A percentile compares a stretch with the other conserved stretches of the same genome.
These are phyloP conservation scores for Paramyrothecium roridum DNA, from an alignment of 2,329 filamentous ascomycete species.

Conservation along the genomic window DNA sequence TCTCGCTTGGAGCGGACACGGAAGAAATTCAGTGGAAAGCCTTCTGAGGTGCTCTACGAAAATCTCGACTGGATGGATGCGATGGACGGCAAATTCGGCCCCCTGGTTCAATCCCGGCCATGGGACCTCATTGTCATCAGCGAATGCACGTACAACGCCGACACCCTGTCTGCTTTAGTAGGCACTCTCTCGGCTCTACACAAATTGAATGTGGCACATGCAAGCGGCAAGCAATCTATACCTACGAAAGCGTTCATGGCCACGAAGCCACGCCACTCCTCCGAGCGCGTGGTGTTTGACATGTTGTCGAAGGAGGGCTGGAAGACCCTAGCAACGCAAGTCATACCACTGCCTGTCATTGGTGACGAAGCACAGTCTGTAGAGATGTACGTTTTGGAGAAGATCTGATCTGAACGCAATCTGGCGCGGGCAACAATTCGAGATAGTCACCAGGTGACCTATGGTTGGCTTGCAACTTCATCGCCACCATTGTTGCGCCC, in stretches of 20 bases:
- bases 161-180: conserved; percentile 51
- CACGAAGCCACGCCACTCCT: conserved; percentile 54
- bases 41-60: conserved; percentile 41
- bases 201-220: conserved; percentile 23
- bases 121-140: conserved; percentile 56
- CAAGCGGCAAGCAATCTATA: conserved; percentile 10
- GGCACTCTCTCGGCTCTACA: conserved; percentile 50
- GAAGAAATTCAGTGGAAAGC: conserved; percentile 10
- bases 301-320: conserved; percentile 44
- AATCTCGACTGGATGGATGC: conserved; percentile 57
- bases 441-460: too few relatives aligned
- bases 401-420: conserved; percentile 11
- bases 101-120: conserved; percentile 27
- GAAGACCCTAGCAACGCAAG: conserved; percentile 36
- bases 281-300: conserved; percentile 46
- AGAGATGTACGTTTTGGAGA: conserved; percentile 51
- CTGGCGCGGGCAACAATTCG: too few relatives aligned
- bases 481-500: too few relatives aligned
- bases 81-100: conserved; percentile 39
- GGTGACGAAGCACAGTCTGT: conserved; percentile 41
- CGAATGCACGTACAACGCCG: conserved; percentile 61
- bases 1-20: conserved; percentile 16
- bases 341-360: conserved; percentile 43
- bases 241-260: conserved; percentile 47
- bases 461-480: too few relatives aligned